These are phyloP conservation scores for Exidia glandulosa DNA, from an alignment of 768 basidiomycete species.

Conservation along the genomic window DNA sequence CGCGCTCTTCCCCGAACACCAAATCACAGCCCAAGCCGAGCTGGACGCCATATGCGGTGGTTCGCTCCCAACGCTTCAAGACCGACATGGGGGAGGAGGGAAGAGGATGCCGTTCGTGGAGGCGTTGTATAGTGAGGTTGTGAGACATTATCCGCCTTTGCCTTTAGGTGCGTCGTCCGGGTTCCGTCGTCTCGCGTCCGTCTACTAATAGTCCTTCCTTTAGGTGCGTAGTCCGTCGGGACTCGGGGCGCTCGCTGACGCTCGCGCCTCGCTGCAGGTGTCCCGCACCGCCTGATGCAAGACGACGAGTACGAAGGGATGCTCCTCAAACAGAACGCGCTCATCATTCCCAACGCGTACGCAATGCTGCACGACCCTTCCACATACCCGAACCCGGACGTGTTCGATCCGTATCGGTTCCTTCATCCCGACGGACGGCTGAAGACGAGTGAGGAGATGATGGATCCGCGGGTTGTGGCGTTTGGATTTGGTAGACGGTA, in stretches of 20 bases:
- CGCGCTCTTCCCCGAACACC: constrained; percentile 15
- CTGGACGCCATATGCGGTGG: not conserved
- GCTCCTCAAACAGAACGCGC: not conserved
- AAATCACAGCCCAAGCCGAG: constrained; percentile 2
- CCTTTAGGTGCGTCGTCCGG: constrained; percentile 41
- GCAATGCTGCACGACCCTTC: constrained; percentile 36
- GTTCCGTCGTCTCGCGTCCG: not conserved
- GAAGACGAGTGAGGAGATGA: not conserved
- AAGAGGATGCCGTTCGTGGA: constrained; percentile 46
- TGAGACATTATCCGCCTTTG: constrained; percentile 48
- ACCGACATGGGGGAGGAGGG: constrained; percentile 49
- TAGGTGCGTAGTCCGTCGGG: no score
- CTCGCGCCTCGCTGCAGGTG: not conserved
- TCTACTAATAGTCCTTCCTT: no score
- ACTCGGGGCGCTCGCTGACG: not conserved
- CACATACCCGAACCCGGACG: constrained; percentile 35
- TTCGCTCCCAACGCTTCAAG: constrained; percentile 29
- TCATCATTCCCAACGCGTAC: constrained; percentile 3
- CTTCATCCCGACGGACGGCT: constrained; percentile 10
- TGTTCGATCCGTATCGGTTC: constrained; percentile 46
- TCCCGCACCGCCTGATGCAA: constrained; percentile 2
- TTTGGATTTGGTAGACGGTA: not conserved
- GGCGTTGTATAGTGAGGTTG: constrained; percentile 43
- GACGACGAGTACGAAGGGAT: constrained; percentile 3
- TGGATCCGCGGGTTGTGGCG: not conserved